These are phyloP conservation scores for Lasiosphaeria miniovina DNA, from an alignment of 495 filamentous ascomycete species.

Conservation along the genomic window DNA sequence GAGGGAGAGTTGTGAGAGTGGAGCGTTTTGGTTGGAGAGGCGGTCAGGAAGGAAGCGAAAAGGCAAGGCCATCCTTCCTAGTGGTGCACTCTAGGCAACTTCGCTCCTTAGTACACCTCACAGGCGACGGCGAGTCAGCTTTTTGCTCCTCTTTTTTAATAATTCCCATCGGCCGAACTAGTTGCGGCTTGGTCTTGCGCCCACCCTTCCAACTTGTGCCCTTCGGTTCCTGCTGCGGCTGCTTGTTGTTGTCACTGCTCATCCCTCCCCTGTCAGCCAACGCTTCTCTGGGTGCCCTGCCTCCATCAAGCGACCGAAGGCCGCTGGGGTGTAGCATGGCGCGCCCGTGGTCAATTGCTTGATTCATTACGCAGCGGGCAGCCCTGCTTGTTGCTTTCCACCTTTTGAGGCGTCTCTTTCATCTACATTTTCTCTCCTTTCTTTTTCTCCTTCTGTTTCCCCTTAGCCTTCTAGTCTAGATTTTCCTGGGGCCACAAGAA, in stretches of 20 bases:
- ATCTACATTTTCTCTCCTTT: background rate
- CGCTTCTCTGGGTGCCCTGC: constrained; percentile 6
- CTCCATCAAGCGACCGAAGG: constrained; percentile 7
- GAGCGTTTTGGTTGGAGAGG: too few relatives aligned
- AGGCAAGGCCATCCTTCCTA: background rate
- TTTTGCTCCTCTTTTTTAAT: background rate
- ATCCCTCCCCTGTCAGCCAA: constrained; percentile 12
- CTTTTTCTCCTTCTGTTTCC: too few relatives aligned
- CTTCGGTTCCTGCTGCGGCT: constrained; percentile 2
- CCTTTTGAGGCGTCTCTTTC: background rate
- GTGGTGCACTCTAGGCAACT: too few relatives aligned
- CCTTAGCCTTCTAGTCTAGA: too few relatives aligned
- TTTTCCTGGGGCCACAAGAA: too few relatives aligned
- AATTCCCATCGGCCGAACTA: constrained; percentile 7
- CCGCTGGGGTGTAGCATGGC: background rate
- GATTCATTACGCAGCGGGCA: constrained; percentile 1
- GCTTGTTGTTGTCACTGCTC: background rate
- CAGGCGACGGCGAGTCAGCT: constrained; percentile 2
- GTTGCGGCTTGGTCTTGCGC: constrained; percentile 11
- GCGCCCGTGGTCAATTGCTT: background rate
- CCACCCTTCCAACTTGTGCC: constrained; percentile 6
- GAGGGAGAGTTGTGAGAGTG: too few relatives aligned
- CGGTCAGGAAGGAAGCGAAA: background rate
- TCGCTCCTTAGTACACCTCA: too few relatives aligned
- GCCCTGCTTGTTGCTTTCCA: background rate